These are phyloP conservation scores for Mitragyna speciosa DNA, from an alignment of 257 asterid species.

Conservation along the genomic window DNA sequence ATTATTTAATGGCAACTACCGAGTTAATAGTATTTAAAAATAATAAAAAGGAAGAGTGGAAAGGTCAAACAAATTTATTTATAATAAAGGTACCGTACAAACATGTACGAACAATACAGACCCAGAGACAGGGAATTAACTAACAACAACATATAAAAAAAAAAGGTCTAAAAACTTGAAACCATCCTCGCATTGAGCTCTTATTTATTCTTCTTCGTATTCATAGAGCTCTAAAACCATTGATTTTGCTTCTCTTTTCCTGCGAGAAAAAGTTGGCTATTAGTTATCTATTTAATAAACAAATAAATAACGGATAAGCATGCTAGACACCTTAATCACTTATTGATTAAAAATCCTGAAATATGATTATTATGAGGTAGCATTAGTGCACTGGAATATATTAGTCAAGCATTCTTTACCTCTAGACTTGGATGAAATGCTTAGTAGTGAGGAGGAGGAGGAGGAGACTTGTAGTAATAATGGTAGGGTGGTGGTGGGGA, in stretches of 20 bases:
- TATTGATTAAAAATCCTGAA: background rate
- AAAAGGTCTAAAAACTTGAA: too few relatives aligned
- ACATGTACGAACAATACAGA: background rate
- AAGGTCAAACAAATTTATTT: too few relatives aligned
- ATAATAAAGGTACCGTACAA: background rate
- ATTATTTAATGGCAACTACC: too few relatives aligned
- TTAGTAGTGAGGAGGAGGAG: constrained; percentile 14
- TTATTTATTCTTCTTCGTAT: background rate
- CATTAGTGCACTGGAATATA: background rate
- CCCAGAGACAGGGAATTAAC: background rate
- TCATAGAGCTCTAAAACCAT: background rate
- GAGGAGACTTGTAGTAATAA: constrained; percentile 2
- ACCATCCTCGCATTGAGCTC: background rate
- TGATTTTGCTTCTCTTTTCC: background rate
- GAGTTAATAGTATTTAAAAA: too few relatives aligned
- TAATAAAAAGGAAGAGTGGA: too few relatives aligned
- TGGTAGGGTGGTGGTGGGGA: constrained; percentile 12
- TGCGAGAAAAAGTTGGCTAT: background rate
- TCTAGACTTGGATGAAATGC: background rate
- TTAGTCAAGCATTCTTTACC: background rate
- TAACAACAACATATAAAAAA: background rate
- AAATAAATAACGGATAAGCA: background rate
- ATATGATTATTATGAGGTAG: background rate
- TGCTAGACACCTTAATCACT: background rate
- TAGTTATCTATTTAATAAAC: background rate